These are phyloP conservation scores for Gossypium schwendimanii DNA, from an alignment of 441 rosid species.

Conservation along the genomic window DNA sequence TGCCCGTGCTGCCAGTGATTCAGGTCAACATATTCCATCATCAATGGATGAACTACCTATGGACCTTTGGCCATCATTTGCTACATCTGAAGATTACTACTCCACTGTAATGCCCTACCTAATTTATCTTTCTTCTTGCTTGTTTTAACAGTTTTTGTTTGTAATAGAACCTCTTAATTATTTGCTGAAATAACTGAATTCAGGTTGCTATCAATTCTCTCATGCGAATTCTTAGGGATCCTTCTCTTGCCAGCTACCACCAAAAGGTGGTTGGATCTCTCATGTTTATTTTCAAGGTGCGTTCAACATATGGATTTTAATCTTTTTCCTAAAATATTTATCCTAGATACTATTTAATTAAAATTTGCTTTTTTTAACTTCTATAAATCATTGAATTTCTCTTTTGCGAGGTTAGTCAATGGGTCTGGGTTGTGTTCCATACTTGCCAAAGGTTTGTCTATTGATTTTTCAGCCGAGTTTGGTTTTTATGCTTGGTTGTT, in stretches of 20 bases:
- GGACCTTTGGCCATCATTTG: conserved; percentile 95
- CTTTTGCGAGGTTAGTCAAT: conserved; percentile 82
- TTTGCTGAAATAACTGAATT: conserved; percentile 9
- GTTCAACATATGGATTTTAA: neutral
- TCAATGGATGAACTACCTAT: conserved; percentile 76
- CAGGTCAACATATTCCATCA: conserved; percentile 86
- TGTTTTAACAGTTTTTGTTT: conserved; percentile 14
- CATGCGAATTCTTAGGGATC: conserved; percentile 97
- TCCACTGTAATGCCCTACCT: conserved; percentile 58
- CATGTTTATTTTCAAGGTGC: conserved; percentile 96
- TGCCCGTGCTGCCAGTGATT: conserved; percentile 79
- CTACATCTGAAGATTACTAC: conserved; percentile 94
- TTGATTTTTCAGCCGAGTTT: conserved; percentile 6
- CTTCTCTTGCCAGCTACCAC: conserved; percentile 97
- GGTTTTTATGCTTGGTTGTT: neutral
- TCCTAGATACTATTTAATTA: neutral
- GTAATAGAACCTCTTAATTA: neutral
- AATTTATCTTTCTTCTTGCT: conserved; percentile 14
- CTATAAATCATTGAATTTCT: conserved; percentile 5
- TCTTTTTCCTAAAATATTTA: neutral
- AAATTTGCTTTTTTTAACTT: conserved; percentile 6
- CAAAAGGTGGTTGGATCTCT: conserved; percentile 98
- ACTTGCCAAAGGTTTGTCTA: conserved; percentile 84
- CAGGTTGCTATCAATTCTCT: conserved; percentile 99
- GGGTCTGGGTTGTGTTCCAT: conserved; percentile 98